Evolutionary conservation across 345 rosid genomes (phyloP).

Genomic region (Iberis pinnata): DNA sequence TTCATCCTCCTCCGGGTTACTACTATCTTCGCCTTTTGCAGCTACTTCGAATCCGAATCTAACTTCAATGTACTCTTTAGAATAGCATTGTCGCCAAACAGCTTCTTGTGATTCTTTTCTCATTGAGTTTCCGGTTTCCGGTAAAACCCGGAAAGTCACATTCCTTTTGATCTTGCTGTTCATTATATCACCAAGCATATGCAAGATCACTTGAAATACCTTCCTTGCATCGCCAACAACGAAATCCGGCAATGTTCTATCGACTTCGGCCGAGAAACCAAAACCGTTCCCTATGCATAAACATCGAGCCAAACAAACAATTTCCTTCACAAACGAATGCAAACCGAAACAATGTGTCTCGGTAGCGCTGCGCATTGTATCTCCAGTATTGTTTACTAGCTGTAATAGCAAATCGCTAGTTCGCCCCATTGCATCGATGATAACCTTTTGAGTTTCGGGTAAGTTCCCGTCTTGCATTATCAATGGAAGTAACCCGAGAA

Average conservation of each 20-base stretch:
- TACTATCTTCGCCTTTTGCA: conserved; percentile 26
- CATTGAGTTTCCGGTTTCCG: conserved; percentile 45
- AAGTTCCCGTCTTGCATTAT: conserved; percentile 51
- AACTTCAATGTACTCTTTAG: conserved; percentile 51
- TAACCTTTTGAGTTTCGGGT: conserved; percentile 42
- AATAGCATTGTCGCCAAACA: conserved; percentile 47
- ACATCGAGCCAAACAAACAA: conserved; percentile 72
- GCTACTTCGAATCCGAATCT: conserved; percentile 50
- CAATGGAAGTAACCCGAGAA: conserved; percentile 62
- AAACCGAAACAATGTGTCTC: conserved; percentile 43
- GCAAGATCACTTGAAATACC: conserved; percentile 69
- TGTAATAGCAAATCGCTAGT: conserved; percentile 57
- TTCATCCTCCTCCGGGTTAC: conserved; percentile 42
- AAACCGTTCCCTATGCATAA: conserved; percentile 58
- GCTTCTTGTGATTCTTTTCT: conserved; percentile 57
- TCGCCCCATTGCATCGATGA: conserved; percentile 64
- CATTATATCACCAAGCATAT: conserved; percentile 67
- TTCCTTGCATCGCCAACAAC: conserved; percentile 72
- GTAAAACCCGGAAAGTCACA: conserved; percentile 38
- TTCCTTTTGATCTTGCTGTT: conserved; percentile 38
- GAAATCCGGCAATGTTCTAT: conserved; percentile 59
- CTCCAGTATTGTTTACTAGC: conserved; percentile 68
- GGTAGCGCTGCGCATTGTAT: conserved; percentile 38
- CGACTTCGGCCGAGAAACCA: conserved; percentile 58
- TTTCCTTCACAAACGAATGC: conserved; percentile 63